Percentiles rank a stretch among this genome's conserved stretches.
Conservation (phyloP, 1,139 yeast genomes). For the Pichia sp. region DNA sequence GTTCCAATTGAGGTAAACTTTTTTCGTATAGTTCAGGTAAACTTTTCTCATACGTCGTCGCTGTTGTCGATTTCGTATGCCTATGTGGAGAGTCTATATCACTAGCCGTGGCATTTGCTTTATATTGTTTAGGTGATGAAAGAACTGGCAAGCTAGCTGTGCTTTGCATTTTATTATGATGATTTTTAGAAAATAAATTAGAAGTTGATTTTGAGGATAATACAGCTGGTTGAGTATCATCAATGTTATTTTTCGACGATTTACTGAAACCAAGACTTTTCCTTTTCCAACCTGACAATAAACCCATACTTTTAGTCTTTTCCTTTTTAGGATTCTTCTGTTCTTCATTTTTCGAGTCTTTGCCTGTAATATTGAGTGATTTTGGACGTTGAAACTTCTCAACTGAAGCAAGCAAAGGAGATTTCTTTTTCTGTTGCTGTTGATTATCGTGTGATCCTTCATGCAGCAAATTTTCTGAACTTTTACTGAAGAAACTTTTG, state of each 20-base stretch:
- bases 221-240: no score
- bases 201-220: slow-evolving; percentile 1
- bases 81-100: slow-evolving; percentile 13
- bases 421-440: slow-evolving; percentile 6
- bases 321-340: slow-evolving; percentile 9
- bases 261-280: slow-evolving; percentile 18
- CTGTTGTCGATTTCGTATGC: slow-evolving; percentile 11
- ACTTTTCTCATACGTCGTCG: no score
- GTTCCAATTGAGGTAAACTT: slow-evolving; percentile 11
- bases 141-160: slow-evolving; percentile 9
- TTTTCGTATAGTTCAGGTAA: slow-evolving; percentile 5
- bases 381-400: slow-evolving; percentile 13
- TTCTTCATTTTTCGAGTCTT: background rate
- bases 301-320: slow-evolving; percentile 24
- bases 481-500: slow-evolving; percentile 23
- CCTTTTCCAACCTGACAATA: slow-evolving; percentile 27
- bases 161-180: slow-evolving; percentile 2
- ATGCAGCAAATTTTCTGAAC: slow-evolving; percentile 2
- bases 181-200: background rate
- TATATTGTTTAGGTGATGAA: background rate
- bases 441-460: no score
- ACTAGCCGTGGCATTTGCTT: slow-evolving; percentile 1
- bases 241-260: background rate
- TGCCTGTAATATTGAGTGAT: slow-evolving; percentile 10
- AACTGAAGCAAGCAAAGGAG: slow-evolving; percentile 1